These are phyloP conservation scores for Trapa incisa DNA, from an alignment of 345 rosid species.

Conservation along the genomic window DNA sequence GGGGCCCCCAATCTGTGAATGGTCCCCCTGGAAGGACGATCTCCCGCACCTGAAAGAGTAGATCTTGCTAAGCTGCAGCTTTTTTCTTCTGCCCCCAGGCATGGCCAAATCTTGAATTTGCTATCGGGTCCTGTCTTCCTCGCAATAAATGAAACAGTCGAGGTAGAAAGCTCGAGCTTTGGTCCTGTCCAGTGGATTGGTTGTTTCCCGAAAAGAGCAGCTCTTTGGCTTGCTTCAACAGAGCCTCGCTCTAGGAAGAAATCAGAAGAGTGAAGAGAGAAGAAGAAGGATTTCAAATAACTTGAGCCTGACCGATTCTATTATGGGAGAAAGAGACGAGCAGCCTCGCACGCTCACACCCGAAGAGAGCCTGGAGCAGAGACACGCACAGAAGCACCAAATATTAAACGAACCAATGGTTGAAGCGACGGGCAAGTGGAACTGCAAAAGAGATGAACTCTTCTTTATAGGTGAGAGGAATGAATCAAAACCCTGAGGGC, in stretches of 20 bases:
- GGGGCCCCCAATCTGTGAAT: conserved; percentile 58
- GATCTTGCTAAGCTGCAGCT: conserved; percentile 53
- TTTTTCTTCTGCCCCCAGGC: conserved; percentile 36
- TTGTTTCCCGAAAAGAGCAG: neutral
- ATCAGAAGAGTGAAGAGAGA: neutral
- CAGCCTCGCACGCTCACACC: neutral
- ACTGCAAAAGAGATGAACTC: neutral
- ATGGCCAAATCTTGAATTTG: conserved; percentile 1
- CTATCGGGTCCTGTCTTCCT: neutral
- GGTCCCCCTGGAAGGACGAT: conserved; percentile 37
- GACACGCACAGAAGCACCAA: neutral
- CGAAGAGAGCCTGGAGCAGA: neutral
- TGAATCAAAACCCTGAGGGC: neutral
- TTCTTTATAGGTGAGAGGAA: neutral
- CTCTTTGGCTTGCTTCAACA: neutral
- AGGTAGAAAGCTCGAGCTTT: neutral
- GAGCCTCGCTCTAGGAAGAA: neutral
- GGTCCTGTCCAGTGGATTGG: neutral
- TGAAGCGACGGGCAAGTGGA: neutral
- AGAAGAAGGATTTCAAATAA: neutral
- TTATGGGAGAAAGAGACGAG: neutral
- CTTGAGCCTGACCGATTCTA: neutral
- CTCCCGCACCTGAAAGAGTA: conserved; percentile 45
- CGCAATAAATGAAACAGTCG: neutral
- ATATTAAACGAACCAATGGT: neutral